Conservation (phyloP, 2,329 filamentous ascomycete species). For the Trichoderma hamatum region DNA sequence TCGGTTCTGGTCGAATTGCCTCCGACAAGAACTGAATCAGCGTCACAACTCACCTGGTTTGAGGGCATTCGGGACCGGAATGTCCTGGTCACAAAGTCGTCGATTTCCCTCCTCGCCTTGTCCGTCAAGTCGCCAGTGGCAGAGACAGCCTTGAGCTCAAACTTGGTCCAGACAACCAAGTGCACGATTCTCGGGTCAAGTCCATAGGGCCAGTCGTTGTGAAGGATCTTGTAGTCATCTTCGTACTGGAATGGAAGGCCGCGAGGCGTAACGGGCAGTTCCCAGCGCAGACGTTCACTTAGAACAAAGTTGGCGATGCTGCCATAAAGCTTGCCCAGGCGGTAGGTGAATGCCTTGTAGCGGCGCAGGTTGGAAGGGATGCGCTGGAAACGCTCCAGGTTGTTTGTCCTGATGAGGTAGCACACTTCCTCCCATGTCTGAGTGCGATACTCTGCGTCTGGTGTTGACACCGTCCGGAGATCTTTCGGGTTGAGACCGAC, state of each 20-base stretch:
- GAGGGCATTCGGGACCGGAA: slow-evolving; percentile 61
- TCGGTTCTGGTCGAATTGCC: too few species aligned
- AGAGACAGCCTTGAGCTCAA: slow-evolving; percentile 70
- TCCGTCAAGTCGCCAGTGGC: slow-evolving; percentile 68
- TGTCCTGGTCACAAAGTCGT: slow-evolving; percentile 67
- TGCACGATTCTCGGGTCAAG: slow-evolving; percentile 78
- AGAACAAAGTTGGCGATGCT: slow-evolving; percentile 79
- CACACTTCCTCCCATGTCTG: slow-evolving; percentile 72
- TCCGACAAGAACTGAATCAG: not conserved
- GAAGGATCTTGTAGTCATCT: slow-evolving; percentile 71
- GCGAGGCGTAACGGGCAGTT: slow-evolving; percentile 42
- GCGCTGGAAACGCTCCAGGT: slow-evolving; percentile 75
- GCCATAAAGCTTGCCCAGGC: slow-evolving; percentile 68
- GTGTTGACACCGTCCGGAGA: slow-evolving; percentile 67
- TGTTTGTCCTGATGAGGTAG: slow-evolving; percentile 64
- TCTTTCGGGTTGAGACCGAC: slow-evolving; percentile 67
- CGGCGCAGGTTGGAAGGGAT: slow-evolving; percentile 75
- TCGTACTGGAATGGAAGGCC: slow-evolving; percentile 48
- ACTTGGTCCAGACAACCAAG: slow-evolving; percentile 92
- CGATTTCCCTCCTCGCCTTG: slow-evolving; percentile 64
- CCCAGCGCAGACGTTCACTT: slow-evolving; percentile 70
- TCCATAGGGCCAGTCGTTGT: slow-evolving; percentile 95
- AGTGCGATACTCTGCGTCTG: slow-evolving; percentile 64
- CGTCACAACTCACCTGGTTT: slow-evolving; percentile 54
- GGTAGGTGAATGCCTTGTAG: slow-evolving; percentile 71